Conservation (phyloP, 768 basidiomycete species). For the Tricholoma matsutake region DNA sequence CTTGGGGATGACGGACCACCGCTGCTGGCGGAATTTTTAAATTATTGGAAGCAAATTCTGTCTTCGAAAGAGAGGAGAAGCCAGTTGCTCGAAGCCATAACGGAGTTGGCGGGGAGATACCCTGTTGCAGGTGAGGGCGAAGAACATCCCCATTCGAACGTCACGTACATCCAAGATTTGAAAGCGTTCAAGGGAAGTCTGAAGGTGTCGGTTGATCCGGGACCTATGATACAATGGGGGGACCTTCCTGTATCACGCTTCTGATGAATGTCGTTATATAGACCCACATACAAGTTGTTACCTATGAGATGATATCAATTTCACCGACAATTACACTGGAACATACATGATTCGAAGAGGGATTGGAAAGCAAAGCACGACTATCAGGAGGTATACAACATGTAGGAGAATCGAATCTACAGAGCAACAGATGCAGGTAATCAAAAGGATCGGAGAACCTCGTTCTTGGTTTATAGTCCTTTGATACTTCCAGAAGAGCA, state of each 20-base stretch:
- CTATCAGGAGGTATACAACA: constrained; percentile 6
- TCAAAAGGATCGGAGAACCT: background rate
- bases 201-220: constrained; percentile 50
- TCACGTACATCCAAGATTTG: constrained; percentile 62
- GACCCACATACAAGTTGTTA: background rate
- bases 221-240: constrained; percentile 70
- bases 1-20: constrained; percentile 57
- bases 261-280: constrained; percentile 25
- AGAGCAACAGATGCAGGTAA: background rate
- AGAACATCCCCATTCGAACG: constrained; percentile 43
- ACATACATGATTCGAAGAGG: background rate
- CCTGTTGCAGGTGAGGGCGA: constrained; percentile 54
- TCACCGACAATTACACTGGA: background rate
- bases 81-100: constrained; percentile 52
- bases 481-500: constrained; percentile 7
- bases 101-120: constrained; percentile 51
- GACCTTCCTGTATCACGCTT: constrained; percentile 64
- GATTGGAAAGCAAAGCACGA: constrained; percentile 13
- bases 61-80: constrained; percentile 38
- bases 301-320: background rate
- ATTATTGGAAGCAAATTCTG: constrained; percentile 57
- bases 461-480: background rate
- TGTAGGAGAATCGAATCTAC: constrained; percentile 11
- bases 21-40: constrained; percentile 53
- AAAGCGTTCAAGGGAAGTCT: constrained; percentile 64